Conservation (phyloP, 225 moss, liverwort and hornwort genomes). For the Thuidium tamariscinum region DNA sequence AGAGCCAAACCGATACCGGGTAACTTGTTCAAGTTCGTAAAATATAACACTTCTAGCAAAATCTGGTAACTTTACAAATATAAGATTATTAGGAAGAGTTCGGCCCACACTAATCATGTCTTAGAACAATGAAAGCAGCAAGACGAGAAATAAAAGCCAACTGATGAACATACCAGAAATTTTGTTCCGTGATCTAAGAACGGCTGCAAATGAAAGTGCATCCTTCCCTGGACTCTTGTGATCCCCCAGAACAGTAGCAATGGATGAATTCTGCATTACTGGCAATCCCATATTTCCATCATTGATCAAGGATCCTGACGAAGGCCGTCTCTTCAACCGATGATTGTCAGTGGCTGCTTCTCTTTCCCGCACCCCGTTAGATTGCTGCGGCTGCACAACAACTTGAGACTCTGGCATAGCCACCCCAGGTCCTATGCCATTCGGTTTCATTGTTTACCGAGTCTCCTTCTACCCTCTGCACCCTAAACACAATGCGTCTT, state of each 20-base stretch:
- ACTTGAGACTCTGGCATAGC: conserved; percentile 45
- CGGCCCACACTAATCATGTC: background rate
- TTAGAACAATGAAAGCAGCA: background rate
- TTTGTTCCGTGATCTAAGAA: conserved; percentile 68
- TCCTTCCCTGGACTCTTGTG: conserved; percentile 39
- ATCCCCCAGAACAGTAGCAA: background rate
- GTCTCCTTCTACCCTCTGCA: conserved; percentile 25
- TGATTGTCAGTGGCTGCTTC: conserved; percentile 44
- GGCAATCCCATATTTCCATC: conserved; percentile 49
- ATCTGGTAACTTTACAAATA: background rate
- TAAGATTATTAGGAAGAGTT: background rate
- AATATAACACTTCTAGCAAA: background rate
- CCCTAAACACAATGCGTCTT: background rate
- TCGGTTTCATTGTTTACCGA: conserved; percentile 35
- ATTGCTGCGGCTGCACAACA: conserved; percentile 22
- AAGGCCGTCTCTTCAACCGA: conserved; percentile 54
- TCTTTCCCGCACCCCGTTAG: conserved; percentile 51
- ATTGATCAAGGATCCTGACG: conserved; percentile 15
- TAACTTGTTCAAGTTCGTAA: background rate
- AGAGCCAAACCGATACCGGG: background rate
- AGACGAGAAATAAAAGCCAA: background rate
- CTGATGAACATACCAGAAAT: conserved; percentile 25
- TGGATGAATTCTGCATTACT: conserved; percentile 20
- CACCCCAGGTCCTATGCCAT: conserved; percentile 46
- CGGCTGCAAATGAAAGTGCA: conserved; percentile 55